Evolutionary conservation across 345 rosid species (phyloP).

Genomic region (Hypericum androsaemum): DNA sequence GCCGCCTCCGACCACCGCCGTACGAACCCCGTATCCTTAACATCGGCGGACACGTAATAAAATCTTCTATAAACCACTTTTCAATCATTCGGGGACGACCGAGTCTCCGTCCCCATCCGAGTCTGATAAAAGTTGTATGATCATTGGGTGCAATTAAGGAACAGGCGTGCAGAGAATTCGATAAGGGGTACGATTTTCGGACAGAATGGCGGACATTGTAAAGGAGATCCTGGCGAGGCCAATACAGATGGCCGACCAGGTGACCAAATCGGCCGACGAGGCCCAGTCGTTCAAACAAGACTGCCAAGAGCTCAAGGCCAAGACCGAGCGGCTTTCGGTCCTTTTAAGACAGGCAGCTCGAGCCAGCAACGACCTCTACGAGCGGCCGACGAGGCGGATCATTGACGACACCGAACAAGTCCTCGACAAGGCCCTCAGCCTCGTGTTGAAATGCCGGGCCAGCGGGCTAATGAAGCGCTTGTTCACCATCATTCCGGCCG

Average conservation of each 20-base stretch:
- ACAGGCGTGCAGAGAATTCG: background rate
- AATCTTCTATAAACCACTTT: too few relatives aligned
- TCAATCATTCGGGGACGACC: too few relatives aligned
- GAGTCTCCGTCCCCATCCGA: too few relatives aligned
- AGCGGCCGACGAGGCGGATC: conserved; percentile 5
- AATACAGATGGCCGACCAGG: conserved; percentile 4
- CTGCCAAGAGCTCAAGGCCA: conserved; percentile 4
- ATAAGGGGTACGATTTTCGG: background rate
- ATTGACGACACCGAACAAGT: conserved; percentile 2
- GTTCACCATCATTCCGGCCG: conserved; percentile 5
- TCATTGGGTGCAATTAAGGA: background rate
- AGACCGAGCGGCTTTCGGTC: conserved; percentile 1
- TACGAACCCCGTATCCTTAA: too few relatives aligned
- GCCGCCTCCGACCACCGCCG: too few relatives aligned
- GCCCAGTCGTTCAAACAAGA: conserved; percentile 8
- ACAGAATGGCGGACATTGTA: conserved; percentile 5
- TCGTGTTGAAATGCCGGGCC: conserved; percentile 2
- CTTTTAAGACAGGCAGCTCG: conserved; percentile 1
- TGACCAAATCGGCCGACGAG: conserved; percentile 8
- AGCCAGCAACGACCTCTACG: conserved; percentile 6
- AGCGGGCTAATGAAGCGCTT: background rate
- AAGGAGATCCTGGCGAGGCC: conserved; percentile 7
- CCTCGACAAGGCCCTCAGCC: conserved; percentile 6
- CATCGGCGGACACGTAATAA: too few relatives aligned
- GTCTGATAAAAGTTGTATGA: too few relatives aligned